phyloP scores from a whole-genome alignment of 2,329 filamentous ascomycete genomes.

The Penicillium sp. region DNA sequence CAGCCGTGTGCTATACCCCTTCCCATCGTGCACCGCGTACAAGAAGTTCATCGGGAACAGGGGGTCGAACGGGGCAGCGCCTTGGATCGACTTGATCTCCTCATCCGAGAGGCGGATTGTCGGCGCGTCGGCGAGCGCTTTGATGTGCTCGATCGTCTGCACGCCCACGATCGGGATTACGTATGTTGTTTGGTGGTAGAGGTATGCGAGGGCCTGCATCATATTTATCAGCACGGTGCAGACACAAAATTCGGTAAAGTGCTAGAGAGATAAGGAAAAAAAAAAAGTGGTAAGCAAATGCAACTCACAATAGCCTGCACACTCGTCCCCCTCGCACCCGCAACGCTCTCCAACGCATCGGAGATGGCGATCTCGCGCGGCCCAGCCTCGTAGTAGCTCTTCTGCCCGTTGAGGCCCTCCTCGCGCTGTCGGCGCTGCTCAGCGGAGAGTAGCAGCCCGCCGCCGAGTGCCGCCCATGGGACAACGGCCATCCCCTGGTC shows the following conservation, averaged over 20 bases:
- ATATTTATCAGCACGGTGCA: too few relatives aligned
- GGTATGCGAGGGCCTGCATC: constrained; percentile 1
- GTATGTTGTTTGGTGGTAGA: constrained; percentile 14
- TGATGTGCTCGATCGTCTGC: constrained; percentile 9
- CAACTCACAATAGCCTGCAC: constrained; percentile 16
- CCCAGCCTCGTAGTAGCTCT: background rate
- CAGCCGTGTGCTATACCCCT: constrained; percentile 3
- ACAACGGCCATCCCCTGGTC: constrained; percentile 20
- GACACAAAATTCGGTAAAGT: background rate
- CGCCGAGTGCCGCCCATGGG: constrained; percentile 14
- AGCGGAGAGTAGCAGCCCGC: constrained; percentile 1
- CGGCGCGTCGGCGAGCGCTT: constrained; percentile 3
- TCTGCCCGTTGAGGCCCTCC: constrained; percentile 1
- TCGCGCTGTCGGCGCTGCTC: constrained; percentile 2
- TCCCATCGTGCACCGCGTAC: background rate
- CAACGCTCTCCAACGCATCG: constrained; percentile 15
- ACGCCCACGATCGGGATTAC: constrained; percentile 16
- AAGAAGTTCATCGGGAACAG: constrained; percentile 11
- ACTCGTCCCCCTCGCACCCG: constrained; percentile 1
- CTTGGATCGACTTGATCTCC: constrained; percentile 1
- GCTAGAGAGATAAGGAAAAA: background rate
- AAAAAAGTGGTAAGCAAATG: background rate
- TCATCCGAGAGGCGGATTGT: background rate
- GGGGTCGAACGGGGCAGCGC: constrained; percentile 1
- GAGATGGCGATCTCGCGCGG: constrained; percentile 10